Evolutionary conservation across 371 early-diverging fungal genomes (phyloP), one percentile per base, ranked within the genome.

Genomic region (Apophysomyces ossiformis): DNA sequence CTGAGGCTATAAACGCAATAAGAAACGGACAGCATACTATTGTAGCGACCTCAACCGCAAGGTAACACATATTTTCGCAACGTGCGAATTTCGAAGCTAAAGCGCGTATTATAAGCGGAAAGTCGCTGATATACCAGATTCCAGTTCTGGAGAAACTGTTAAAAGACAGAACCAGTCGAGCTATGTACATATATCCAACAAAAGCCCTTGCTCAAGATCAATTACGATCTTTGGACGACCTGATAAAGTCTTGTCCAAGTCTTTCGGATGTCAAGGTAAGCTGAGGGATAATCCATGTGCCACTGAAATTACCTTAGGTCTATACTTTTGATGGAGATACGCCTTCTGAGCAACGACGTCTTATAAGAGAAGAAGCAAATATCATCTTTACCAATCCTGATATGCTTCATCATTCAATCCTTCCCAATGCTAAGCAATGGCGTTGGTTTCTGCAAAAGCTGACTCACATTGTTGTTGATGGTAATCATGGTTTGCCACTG

Each of bases 131-230:
- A 9, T 94, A 90, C 66, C 93, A 93, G 61, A 67, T 90, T 7
- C 88, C 93, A 2, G 82, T 90, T 0, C 67, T 93, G 9, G 78
- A 86, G 45, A 64, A 65, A 1, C 69, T 93, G 21, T 64, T 87
- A 11, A 36, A 57, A 5, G 73, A 89, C 45, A 64, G 56, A 1
- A 26, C 64, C 0, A 66, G 69, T 6, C 81, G 78, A 7, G 82
- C 86, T 3, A 68, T 94, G 61, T 85, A 84, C 18, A 72, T 94
- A 3, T 93, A 89, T 61, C 89, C 90, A 7, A 89, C 88, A 7
- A 91, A 94, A 71, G 93, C 95, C 5, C 75, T 95, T 21, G 89
- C 94, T 0, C 93, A 92, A 67, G 93, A 95, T 78, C 94, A 95
- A 73, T 78, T 82, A 39, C 68, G 81, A 7, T 64, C 87, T 1